Evolutionary conservation across 495 filamentous ascomycete genomes (phyloP).

Genomic region (Aspergillus biplanus): DNA sequence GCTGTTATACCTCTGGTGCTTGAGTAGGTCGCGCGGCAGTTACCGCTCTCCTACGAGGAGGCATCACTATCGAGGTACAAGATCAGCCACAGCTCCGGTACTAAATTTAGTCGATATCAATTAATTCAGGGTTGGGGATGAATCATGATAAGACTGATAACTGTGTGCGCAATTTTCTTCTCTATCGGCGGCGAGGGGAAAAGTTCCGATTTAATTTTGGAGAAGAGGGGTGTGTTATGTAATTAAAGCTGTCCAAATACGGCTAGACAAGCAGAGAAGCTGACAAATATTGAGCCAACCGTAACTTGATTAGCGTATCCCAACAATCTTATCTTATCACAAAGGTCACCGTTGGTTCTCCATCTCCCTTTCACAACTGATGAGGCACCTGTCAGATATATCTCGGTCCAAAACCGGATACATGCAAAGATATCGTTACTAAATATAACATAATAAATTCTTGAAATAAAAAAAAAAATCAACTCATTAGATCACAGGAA

Average conservation of each 20-base stretch:
- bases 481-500: not conserved
- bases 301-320: not conserved
- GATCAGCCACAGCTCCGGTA: not conserved
- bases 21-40: slow-evolving; percentile 27
- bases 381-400: no score
- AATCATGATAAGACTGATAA: slow-evolving; percentile 17
- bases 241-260: slow-evolving; percentile 22
- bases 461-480: no score
- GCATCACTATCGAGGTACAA: slow-evolving; percentile 23
- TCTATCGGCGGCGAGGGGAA: slow-evolving; percentile 28
- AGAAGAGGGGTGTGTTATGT: slow-evolving; percentile 26
- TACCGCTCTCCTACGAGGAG: slow-evolving; percentile 31
- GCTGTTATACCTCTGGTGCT: slow-evolving; percentile 28
- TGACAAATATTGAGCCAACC: slow-evolving; percentile 16
- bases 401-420: not conserved
- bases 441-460: not conserved
- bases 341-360: not conserved
- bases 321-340: slow-evolving; percentile 16
- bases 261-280: slow-evolving; percentile 5
- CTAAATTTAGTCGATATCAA: not conserved
- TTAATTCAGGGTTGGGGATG: not conserved
- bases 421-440: not conserved
- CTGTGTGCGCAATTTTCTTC: slow-evolving; percentile 30
- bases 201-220: slow-evolving; percentile 25
- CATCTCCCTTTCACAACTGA: no score